Conservation (phyloP, 352 stramenopile genomes). For the Aphanomyces invadans region DNA sequence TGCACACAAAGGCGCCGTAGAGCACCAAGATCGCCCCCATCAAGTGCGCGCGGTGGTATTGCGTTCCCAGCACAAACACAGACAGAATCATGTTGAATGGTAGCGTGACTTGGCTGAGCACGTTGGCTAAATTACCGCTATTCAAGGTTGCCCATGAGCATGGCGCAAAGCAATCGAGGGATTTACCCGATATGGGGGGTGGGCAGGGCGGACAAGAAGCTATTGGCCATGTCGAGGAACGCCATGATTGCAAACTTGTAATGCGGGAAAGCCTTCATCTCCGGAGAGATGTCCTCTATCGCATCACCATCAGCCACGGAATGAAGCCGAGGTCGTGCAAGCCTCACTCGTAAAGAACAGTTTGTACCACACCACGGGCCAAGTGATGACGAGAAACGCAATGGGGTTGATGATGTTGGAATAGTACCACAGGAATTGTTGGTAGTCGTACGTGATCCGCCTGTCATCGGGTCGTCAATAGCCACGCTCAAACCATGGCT, state of each 20-base stretch:
- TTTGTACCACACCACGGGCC: conserved; percentile 78
- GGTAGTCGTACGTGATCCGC: conserved; percentile 84
- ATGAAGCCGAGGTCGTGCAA: not conserved
- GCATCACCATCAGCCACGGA: not conserved
- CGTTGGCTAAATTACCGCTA: conserved; percentile 78
- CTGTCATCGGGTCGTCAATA: not conserved
- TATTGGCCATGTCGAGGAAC: conserved; percentile 77
- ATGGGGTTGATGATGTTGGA: conserved; percentile 74
- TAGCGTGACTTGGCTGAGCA: conserved; percentile 76
- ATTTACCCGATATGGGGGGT: conserved; percentile 76
- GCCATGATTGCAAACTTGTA: conserved; percentile 85
- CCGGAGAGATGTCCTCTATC: conserved; percentile 69
- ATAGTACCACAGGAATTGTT: conserved; percentile 84
- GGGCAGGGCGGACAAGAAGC: conserved; percentile 71
- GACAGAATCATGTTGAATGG: conserved; percentile 84
- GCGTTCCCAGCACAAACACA: conserved; percentile 66
- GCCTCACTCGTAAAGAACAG: conserved; percentile 57
- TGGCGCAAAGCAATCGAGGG: not conserved
- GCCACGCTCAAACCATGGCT: too few species aligned
- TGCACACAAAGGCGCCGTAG: conserved; percentile 76
- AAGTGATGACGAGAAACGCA: conserved; percentile 63
- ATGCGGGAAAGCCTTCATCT: conserved; percentile 76
- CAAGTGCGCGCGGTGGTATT: conserved; percentile 78
- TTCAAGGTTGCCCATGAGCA: not conserved
- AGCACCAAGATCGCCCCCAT: conserved; percentile 77